Evolutionary conservation across 2,329 filamentous ascomycete genomes (phyloP), one percentile per base, ranked within the genome.

Genomic region (Xylariaceae sp.): DNA sequence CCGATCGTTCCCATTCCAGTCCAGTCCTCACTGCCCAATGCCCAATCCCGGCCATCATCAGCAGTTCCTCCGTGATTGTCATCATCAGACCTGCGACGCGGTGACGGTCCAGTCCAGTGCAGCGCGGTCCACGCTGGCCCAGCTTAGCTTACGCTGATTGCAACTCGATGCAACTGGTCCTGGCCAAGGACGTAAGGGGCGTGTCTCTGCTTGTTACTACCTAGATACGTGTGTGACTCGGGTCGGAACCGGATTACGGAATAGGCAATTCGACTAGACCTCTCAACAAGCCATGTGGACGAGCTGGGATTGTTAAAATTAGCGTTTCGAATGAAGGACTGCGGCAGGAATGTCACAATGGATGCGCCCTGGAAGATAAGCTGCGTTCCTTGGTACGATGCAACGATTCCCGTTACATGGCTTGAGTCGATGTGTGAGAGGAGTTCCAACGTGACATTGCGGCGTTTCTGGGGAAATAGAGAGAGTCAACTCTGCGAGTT

Each of bases 211-310:
- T 30, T 30, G 23, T 30, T 54, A 17, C 17, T 17, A 17, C 17
- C 17, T 17, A 13, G n/a, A 3, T n/a, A 53, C n/a, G 45, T 54
- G 60, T 65, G 62, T 58, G 55, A 63, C 56, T 63, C 63, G 62
- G 64, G 55, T 61, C 58, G 64, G 59, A 65, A 56, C 67, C 65
- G 58, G 62, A 69, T 68, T 67, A 67, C 65, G 57, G 62, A 69
- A 67, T 67, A 67, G 68, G 68, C 65, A 70, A 70, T 64, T 70
- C 63, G 66, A 58, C 62, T 69, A 67, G 66, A 68, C 65, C 68
- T 66, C 50, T 56, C 60, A 56, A 57, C 55, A 56, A 60, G 61
- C 62, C 62, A 65, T 65, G 62, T 64, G 64, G 60, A 55, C 66
- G 66, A 64, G 62, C 65, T 60, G 51, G 65, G 68, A 66, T 67